phyloP scores from a whole-genome alignment of 305 asterid genomes.

The Fraxinus angustifolia region DNA sequence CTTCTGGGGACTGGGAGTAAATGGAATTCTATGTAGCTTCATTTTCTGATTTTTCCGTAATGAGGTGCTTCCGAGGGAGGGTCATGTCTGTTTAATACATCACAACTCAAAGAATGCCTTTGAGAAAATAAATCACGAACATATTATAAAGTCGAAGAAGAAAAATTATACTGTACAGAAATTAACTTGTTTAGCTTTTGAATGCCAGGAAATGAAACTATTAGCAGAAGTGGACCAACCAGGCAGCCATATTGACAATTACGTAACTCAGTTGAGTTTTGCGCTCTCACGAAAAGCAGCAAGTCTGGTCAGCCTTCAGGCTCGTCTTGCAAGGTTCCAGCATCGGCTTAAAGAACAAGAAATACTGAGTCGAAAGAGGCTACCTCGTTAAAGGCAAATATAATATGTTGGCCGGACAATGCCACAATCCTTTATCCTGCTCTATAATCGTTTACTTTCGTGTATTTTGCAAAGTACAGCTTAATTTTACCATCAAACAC shows the following conservation, averaged over 20 bases:
- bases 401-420: neutral
- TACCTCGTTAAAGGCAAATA: slow-evolving; percentile 42
- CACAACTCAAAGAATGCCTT: neutral
- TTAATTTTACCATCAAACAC: slow-evolving; percentile 27
- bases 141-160: neutral
- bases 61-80: neutral
- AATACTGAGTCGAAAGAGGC: slow-evolving; percentile 63
- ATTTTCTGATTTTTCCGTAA: neutral
- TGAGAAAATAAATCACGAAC: neutral
- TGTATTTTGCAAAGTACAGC: slow-evolving; percentile 36
- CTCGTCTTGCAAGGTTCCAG: slow-evolving; percentile 92
- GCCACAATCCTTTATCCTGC: slow-evolving; percentile 9
- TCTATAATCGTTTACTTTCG: slow-evolving; percentile 22
- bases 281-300: slow-evolving; percentile 92
- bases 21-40: neutral
- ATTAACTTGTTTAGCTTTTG: slow-evolving; percentile 23
- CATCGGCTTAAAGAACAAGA: slow-evolving; percentile 88
- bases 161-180: neutral
- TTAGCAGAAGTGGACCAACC: slow-evolving; percentile 93
- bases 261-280: slow-evolving; percentile 75
- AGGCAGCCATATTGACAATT: slow-evolving; percentile 83
- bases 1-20: neutral
- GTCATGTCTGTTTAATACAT: neutral
- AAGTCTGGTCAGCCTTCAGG: slow-evolving; percentile 86
- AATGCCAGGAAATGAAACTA: slow-evolving; percentile 82